phyloP scores from a whole-genome alignment of 2,329 filamentous ascomycete genomes.

The Neonectria sp. region DNA sequence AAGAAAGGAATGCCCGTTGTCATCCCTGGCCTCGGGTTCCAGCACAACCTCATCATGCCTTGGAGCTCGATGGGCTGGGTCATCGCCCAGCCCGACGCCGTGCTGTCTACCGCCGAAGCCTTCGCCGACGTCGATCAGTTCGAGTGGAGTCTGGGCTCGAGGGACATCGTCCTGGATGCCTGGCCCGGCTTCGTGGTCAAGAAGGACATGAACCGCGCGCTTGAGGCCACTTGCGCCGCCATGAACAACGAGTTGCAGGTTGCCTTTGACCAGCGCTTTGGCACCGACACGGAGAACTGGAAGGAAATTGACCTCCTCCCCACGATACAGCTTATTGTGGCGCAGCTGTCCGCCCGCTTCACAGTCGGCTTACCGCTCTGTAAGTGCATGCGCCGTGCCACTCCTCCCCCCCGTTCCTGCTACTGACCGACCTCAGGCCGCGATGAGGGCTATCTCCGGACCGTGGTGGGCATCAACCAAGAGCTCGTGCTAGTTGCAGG shows the following conservation, averaged over 20 bases:
- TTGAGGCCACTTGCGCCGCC: constrained; percentile 52
- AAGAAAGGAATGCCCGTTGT: constrained; percentile 60
- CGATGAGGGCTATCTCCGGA: constrained; percentile 53
- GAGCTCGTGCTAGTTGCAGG: constrained; percentile 53
- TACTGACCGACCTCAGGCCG: constrained; percentile 42
- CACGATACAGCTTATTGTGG: constrained; percentile 48
- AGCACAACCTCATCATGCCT: constrained; percentile 61
- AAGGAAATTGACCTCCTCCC: constrained; percentile 51
- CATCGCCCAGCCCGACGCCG: constrained; percentile 55
- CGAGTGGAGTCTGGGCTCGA: constrained; percentile 55
- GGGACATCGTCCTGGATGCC: constrained; percentile 51
- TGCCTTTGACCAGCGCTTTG: constrained; percentile 55
- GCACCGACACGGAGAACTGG: constrained; percentile 52
- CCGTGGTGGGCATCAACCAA: constrained; percentile 49
- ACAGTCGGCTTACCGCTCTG: constrained; percentile 52
- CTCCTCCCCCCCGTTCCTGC: neutral
- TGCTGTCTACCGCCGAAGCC: constrained; percentile 53
- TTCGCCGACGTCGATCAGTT: constrained; percentile 57
- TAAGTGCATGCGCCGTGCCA: constrained; percentile 23
- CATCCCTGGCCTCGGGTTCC: constrained; percentile 57
- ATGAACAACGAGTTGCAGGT: constrained; percentile 54
- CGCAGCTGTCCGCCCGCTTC: constrained; percentile 51
- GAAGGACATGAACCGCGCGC: constrained; percentile 52
- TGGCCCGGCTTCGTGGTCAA: constrained; percentile 56
- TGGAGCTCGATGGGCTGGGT: constrained; percentile 57